phyloP scores from a whole-genome alignment of 257 asterid genomes.

The Nemophila menziesii region DNA sequence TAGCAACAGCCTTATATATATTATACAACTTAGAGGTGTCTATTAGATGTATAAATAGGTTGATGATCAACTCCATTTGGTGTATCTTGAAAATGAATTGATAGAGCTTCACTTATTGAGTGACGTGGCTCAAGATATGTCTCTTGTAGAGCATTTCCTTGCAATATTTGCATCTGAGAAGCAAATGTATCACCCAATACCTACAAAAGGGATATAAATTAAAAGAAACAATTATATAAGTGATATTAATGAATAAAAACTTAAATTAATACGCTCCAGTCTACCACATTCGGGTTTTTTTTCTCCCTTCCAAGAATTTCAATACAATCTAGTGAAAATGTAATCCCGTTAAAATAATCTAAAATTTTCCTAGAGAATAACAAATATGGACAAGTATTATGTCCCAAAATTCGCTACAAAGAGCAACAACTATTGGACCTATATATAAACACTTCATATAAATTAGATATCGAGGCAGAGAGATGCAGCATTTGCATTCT shows the following conservation, averaged over 20 bases:
- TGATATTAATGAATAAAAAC: too few relatives aligned
- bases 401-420: constrained; percentile 91
- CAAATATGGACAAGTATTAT: constrained; percentile 21
- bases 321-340: constrained; percentile 56
- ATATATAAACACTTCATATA: constrained; percentile 87
- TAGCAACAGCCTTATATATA: too few relatives aligned
- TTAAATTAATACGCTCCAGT: constrained; percentile 83
- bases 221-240: too few relatives aligned
- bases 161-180: constrained; percentile 92
- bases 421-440: constrained; percentile 67
- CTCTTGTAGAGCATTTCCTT: constrained; percentile 84
- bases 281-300: constrained; percentile 88
- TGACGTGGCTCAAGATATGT: constrained; percentile 93
- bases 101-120: constrained; percentile 73
- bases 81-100: constrained; percentile 70
- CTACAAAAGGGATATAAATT: too few relatives aligned
- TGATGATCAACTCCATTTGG: constrained; percentile 57
- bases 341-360: too few relatives aligned
- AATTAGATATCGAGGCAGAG: constrained; percentile 62
- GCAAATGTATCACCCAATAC: constrained; percentile 84
- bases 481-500: constrained; percentile 73
- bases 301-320: constrained; percentile 86
- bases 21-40: too few relatives aligned
- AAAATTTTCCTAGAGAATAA: not conserved
- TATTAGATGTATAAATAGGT: constrained; percentile 54